A percentile compares a stretch with the other conserved stretches of the same genome.
phyloP scores from a whole-genome alignment of 192 early-diverging fungal species.

The Coemansia sp. region DNA sequence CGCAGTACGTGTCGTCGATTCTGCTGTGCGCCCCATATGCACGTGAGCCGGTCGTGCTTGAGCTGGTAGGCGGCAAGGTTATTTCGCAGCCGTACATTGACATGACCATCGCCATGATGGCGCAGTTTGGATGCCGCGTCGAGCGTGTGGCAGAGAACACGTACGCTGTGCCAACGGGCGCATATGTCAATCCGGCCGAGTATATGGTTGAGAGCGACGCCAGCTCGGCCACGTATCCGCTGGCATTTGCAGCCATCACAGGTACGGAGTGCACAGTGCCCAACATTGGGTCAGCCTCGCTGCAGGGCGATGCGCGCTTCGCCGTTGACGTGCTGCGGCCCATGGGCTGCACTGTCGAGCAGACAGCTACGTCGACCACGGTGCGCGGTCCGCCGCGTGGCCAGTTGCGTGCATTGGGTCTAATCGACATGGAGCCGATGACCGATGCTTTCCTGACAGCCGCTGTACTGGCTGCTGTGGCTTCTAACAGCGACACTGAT shows the following conservation, averaged over 20 bases:
- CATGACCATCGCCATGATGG: conserved; percentile 99
- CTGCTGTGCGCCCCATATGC: conserved; percentile 96
- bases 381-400: conserved; percentile 82
- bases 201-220: conserved; percentile 97
- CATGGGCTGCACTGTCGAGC: conserved; percentile 91
- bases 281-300: conserved; percentile 88
- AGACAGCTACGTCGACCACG: conserved; percentile 86
- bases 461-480: conserved; percentile 86
- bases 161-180: conserved; percentile 76
- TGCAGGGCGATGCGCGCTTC: conserved; percentile 92
- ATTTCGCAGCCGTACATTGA: conserved; percentile 98
- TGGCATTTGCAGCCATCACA: conserved; percentile 95
- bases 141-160: conserved; percentile 69
- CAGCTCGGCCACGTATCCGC: conserved; percentile 93
- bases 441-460: conserved; percentile 99
- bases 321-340: conserved; percentile 84
- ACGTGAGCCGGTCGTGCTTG: conserved; percentile 68
- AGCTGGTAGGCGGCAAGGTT: conserved; percentile 87
- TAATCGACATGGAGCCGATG: conserved; percentile 98
- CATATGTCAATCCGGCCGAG: conserved; percentile 76
- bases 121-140: conserved; percentile 83
- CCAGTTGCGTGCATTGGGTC: conserved; percentile 62
- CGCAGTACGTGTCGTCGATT: conserved; percentile 98
- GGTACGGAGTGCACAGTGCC: conserved; percentile 83
- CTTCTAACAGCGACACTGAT: conserved; percentile 48